Conservation (phyloP, 2,329 filamentous ascomycete species). For the Fusarium xylarioides region DNA sequence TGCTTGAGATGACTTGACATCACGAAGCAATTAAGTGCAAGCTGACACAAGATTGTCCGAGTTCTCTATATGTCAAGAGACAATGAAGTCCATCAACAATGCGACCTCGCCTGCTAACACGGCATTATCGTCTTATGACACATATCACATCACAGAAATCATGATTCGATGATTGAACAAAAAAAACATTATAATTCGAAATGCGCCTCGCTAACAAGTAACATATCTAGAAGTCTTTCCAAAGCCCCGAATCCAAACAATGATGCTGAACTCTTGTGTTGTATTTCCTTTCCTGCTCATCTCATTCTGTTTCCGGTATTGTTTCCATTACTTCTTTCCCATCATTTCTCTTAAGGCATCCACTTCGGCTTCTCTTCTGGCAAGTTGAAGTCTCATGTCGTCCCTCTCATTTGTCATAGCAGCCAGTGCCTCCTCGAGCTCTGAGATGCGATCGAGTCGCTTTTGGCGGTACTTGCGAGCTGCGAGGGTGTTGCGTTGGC, state of each 20-base stretch:
- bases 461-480: slow-evolving; percentile 77
- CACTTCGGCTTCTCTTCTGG: slow-evolving; percentile 71
- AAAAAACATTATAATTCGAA: background rate
- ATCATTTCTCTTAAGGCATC: slow-evolving; percentile 66
- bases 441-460: slow-evolving; percentile 70
- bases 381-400: slow-evolving; percentile 68
- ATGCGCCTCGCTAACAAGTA: slow-evolving; percentile 18
- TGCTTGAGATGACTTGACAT: background rate
- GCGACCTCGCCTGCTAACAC: slow-evolving; percentile 35
- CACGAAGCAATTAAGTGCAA: background rate
- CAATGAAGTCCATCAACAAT: slow-evolving; percentile 40
- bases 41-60: too few relatives aligned
- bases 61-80: slow-evolving; percentile 34
- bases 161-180: background rate
- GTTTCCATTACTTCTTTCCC: slow-evolving; percentile 36
- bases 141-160: background rate
- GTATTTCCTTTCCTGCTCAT: background rate
- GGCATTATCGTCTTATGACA: slow-evolving; percentile 29
- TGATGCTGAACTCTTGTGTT: background rate
- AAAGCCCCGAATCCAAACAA: slow-evolving; percentile 17
- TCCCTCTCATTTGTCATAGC: slow-evolving; percentile 70
- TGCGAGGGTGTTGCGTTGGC: slow-evolving; percentile 75
- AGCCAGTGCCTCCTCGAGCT: slow-evolving; percentile 68
- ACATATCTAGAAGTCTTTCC: slow-evolving; percentile 20
- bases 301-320: slow-evolving; percentile 28